Conservation (phyloP, 768 basidiomycete genomes). For the Mycena galericulata region DNA sequence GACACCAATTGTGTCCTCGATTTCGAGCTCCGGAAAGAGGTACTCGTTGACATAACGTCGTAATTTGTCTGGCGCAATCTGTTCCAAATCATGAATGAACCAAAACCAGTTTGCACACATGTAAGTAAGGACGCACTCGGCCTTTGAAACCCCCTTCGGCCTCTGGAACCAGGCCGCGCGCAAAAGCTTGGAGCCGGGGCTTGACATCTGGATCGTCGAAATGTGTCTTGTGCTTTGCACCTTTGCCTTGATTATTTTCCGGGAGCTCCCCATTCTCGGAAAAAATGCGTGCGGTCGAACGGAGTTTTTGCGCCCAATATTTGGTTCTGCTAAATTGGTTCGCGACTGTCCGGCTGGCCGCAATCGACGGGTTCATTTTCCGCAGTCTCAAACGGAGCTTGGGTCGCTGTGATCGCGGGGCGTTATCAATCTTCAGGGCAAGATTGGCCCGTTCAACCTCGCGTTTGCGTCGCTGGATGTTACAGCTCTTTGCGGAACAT, state of each 20-base stretch:
- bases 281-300: slow-evolving; percentile 13
- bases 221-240: slow-evolving; percentile 18
- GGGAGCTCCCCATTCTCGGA: slow-evolving; percentile 21
- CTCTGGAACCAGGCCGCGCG: slow-evolving; percentile 16
- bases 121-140: neutral
- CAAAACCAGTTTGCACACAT: neutral
- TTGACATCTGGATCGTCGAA: slow-evolving; percentile 29
- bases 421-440: neutral
- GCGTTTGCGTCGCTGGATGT: slow-evolving; percentile 5
- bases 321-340: too few species aligned
- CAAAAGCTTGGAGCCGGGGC: slow-evolving; percentile 12
- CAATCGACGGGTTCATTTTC: slow-evolving; percentile 20
- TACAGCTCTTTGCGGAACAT: too few species aligned
- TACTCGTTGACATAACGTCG: slow-evolving; percentile 25
- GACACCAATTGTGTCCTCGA: slow-evolving; percentile 23
- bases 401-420: slow-evolving; percentile 7
- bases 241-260: slow-evolving; percentile 31
- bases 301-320: slow-evolving; percentile 25
- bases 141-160: slow-evolving; percentile 16
- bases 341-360: slow-evolving; percentile 18
- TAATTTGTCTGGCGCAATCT: slow-evolving; percentile 28
- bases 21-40: slow-evolving; percentile 25
- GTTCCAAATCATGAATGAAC: neutral
- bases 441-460: slow-evolving; percentile 10
- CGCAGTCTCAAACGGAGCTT: slow-evolving; percentile 12